Base-by-base conservation (phyloP, 768 basidiomycete species). In the Cystofilobasidium bisporidii region DNA sequence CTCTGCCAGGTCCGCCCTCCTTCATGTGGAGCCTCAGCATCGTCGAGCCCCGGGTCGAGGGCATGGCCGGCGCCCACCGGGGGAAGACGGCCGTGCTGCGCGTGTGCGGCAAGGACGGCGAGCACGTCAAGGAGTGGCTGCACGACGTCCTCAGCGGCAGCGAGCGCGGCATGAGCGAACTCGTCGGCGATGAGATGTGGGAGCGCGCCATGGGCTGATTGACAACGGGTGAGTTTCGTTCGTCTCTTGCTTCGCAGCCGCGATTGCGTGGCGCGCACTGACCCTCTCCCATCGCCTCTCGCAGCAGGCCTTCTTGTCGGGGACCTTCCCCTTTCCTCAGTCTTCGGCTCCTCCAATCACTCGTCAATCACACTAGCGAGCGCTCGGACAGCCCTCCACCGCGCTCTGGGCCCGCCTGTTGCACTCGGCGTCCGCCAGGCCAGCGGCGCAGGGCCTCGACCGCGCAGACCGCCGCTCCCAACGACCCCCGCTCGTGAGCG, bases 141-240 rank as follows among this genome's bases (percentile, higher is more conserved):
- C n/a, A 41, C 8, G 9, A 26, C 18, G 45, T 36, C 4, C 36
- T 64, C 22, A 40, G 38, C 22, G 41, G 41, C 41, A 9, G 36
- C 3, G 41, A 33, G 24, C 26, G 30, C 1, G 53, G 53, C 8
- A 40, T 69, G 47, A 40, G 10, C 0, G 57, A 32, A 24, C 33
- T 69, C 24, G 38, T 69, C 3, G 68, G 63, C 14, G 47, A 14
- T 2, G 68, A 69, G 26, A 58, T 63, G 20, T 69, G 68, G 68
- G 68, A 69, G 36, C 57, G 61, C 43, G 68, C 68, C 1, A 47
- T 69, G 33, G 50, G 63, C 14, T 69, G 18, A 61, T 18, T 24
- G 56, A 1, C 22, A 43, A 4, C 43, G 18, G 43, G 20, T 15
- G 43, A 8, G 36, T 36, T 12, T n/a, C n/a, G n/a, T n/a, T n/a